Evolutionary conservation across 371 early-diverging fungal species (phyloP).

Genomic region (Sporodiniella umbellata): DNA sequence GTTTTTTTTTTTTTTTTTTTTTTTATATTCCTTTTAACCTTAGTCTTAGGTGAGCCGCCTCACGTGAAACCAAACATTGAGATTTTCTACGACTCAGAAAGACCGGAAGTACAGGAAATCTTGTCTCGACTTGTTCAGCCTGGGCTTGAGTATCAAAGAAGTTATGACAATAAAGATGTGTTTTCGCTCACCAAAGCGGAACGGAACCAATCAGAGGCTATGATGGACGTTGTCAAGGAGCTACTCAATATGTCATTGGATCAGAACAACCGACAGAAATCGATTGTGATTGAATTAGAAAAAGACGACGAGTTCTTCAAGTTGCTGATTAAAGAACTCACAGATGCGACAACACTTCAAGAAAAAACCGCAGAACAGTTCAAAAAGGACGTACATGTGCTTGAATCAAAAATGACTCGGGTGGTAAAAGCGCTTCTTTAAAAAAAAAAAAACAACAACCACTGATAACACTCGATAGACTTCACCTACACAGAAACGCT

Average conservation of each 20-base stretch:
- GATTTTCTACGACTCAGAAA: constrained; percentile 31
- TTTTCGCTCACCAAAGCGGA: constrained; percentile 19
- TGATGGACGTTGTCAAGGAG: constrained; percentile 9
- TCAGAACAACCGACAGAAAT: constrained; percentile 19
- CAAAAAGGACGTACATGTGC: constrained; percentile 40
- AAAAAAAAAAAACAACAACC: too few species aligned
- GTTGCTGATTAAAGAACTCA: constrained; percentile 47
- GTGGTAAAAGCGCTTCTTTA: constrained; percentile 33
- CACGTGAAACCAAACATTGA: constrained; percentile 43
- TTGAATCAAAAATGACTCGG: constrained; percentile 44
- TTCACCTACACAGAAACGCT: constrained; percentile 49
- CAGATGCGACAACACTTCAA: constrained; percentile 40
- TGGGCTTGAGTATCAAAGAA: constrained; percentile 28
- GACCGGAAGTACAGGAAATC: constrained; percentile 19
- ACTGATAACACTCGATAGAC: too few species aligned
- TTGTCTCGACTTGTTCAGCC: constrained; percentile 13
- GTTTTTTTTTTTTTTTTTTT: too few species aligned
- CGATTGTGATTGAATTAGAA: constrained; percentile 52
- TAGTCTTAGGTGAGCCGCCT: constrained; percentile 32
- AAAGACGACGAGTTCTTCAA: constrained; percentile 63
- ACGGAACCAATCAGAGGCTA: neutral
- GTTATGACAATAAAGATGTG: constrained; percentile 35
- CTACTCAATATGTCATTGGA: constrained; percentile 10
- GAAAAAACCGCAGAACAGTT: constrained; percentile 35
- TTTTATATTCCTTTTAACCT: neutral